Evolutionary conservation across 2,329 filamentous ascomycete species (phyloP), one percentile per base, ranked within the genome.

Genomic region (Aspergillus sp.): DNA sequence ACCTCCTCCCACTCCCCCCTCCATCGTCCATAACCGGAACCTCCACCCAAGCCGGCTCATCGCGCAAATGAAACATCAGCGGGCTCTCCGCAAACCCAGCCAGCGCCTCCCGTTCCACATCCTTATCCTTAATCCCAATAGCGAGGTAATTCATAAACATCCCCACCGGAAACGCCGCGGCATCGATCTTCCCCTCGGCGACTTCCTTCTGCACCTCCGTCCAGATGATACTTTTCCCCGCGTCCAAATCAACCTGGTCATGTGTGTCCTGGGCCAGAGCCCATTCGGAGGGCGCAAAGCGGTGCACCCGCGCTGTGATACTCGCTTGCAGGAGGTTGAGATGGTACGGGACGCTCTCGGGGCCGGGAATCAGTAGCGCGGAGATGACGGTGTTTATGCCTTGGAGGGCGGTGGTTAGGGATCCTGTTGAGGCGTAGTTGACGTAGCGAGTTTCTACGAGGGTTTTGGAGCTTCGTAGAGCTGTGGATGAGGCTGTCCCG

Each of bases 231-330:
- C 62, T 56, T 47, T 68, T 65, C 15, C 63, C 59, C 1, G 53
- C 48, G 6, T 71, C 48, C 9, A 70, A 48, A 7, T 65, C 65
- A 12, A 73, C 60, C 18, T 56, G 57, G 2, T 49, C 26, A 1
- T 66, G 62, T 9, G 62, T 55, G 3, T 57, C n/a, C 5, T 61
- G 53, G 5, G 65, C 62, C 4, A 63, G 42, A 0, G 67, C 71
- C 24, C 78, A 81, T 55, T 74, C 74, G 43, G 74, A 76, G 1
- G 79, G 79, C 3, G 80, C 73, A 57, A 80, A 83, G 8, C 80
- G 73, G 41, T 70, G 67, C 1, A 80, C 74, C 1, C 78, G 77
- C 1, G 76, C 77, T 26, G 70, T 65, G 53, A 78, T 76, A 1
- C 76, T 71, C 3, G 80, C 80, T 6, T 68, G 69, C 3, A 75